phyloP scores from a whole-genome alignment of 2,329 filamentous ascomycete genomes.

The Fusarium humuli region DNA sequence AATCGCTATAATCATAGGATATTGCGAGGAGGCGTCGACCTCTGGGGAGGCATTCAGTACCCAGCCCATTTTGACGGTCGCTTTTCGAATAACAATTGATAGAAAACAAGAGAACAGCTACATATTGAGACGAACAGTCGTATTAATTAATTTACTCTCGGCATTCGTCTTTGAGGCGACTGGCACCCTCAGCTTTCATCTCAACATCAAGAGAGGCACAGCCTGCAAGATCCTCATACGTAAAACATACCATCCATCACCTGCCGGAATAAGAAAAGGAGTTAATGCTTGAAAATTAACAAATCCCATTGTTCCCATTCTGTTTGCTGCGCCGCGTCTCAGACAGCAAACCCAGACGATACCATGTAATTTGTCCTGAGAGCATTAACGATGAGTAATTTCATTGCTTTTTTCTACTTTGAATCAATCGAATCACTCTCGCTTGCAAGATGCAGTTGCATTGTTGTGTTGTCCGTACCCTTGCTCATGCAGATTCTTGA shows the following conservation, averaged over 20 bases:
- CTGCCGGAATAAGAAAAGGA: neutral
- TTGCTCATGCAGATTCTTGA: neutral
- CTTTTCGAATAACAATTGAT: neutral
- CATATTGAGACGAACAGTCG: neutral
- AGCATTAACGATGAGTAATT: neutral
- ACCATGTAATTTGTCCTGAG: neutral
- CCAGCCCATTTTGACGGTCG: constrained; percentile 58
- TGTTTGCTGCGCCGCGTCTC: neutral
- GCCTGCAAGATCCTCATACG: neutral
- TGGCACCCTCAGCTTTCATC: neutral
- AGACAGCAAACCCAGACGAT: neutral
- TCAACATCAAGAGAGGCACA: neutral
- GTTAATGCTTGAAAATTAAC: neutral
- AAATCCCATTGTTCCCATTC: neutral
- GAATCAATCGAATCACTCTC: neutral
- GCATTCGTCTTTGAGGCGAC: too few species aligned
- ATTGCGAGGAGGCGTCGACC: constrained; percentile 61
- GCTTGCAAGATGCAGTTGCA: neutral
- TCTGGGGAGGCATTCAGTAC: constrained; percentile 62
- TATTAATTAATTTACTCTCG: neutral
- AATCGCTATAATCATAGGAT: constrained; percentile 61
- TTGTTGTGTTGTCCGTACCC: neutral
- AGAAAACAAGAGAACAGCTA: neutral
- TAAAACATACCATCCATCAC: neutral
- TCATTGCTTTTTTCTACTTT: neutral